Conservation (phyloP, 345 rosid genomes). For the Syzygium jambos region DNA sequence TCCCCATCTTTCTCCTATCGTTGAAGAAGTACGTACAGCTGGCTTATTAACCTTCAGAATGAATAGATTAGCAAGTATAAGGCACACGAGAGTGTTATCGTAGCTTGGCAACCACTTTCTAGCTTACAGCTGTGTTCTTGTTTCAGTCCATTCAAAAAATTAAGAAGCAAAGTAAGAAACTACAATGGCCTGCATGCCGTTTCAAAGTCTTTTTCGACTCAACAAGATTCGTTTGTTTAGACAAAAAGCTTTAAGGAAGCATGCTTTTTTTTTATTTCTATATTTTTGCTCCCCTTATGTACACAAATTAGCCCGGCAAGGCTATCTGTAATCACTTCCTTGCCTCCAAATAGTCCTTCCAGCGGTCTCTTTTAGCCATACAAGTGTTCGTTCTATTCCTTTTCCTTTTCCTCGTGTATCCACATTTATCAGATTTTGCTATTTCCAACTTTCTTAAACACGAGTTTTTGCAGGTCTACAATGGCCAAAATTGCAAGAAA, state of each 20-base stretch:
- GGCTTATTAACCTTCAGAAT: not conserved
- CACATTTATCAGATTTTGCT: not conserved
- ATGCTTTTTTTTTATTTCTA: not conserved
- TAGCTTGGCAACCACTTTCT: not conserved
- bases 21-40: conserved; percentile 26
- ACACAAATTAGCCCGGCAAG: not conserved
- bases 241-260: not conserved
- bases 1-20: conserved; percentile 17
- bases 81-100: not conserved
- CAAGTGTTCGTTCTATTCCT: not conserved
- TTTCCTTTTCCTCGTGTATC: not conserved
- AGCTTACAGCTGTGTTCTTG: not conserved
- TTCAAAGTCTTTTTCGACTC: not conserved
- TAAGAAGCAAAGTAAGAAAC: not conserved
- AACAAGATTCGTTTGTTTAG: not conserved
- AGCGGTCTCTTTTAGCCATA: not conserved
- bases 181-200: not conserved
- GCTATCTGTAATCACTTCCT: not conserved
- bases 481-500: conserved; percentile 1
- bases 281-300: not conserved
- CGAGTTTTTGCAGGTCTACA: not conserved
- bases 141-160: not conserved
- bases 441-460: not conserved
- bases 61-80: not conserved
- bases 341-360: not conserved